Conservation (phyloP, 257 asterid species). For the Scutellaria baicalensis region DNA sequence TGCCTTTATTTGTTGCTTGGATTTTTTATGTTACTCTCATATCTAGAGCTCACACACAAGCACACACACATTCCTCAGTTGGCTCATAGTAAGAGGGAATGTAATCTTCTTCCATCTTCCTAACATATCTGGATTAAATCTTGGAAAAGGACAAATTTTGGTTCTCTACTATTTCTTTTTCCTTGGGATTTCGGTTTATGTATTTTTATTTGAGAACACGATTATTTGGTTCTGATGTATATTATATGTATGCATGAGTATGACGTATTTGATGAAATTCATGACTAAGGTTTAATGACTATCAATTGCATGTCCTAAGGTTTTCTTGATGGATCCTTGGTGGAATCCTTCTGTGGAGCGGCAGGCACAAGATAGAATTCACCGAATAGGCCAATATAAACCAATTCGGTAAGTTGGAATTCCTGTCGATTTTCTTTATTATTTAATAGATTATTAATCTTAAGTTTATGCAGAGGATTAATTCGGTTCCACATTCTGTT, state of each 20-base stretch:
- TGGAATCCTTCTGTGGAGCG: slow-evolving; percentile 99
- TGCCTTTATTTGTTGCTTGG: neutral
- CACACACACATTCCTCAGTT: neutral
- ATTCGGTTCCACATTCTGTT: neutral
- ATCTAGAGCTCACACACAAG: neutral
- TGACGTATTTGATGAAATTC: neutral
- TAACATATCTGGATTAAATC: neutral
- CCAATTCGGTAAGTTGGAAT: slow-evolving; percentile 59
- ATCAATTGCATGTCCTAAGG: slow-evolving; percentile 39
- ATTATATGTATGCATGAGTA: neutral
- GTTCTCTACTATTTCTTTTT: too few species aligned
- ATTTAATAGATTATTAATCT: neutral
- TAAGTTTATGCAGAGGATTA: neutral
- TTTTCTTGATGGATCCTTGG: slow-evolving; percentile 98
- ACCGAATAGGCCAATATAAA: slow-evolving; percentile 87
- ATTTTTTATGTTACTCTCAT: neutral
- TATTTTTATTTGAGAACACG: too few species aligned
- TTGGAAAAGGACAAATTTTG: too few species aligned
- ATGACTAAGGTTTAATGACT: slow-evolving; percentile 1
- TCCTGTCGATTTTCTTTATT: neutral
- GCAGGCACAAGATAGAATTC: slow-evolving; percentile 97
- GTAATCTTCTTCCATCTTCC: neutral
- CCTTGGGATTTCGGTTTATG: too few species aligned
- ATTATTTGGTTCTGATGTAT: neutral
- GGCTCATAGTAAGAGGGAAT: neutral